Evolutionary conservation across 371 early-diverging fungal species (phyloP).

Genomic region (Massospora cicadina): DNA sequence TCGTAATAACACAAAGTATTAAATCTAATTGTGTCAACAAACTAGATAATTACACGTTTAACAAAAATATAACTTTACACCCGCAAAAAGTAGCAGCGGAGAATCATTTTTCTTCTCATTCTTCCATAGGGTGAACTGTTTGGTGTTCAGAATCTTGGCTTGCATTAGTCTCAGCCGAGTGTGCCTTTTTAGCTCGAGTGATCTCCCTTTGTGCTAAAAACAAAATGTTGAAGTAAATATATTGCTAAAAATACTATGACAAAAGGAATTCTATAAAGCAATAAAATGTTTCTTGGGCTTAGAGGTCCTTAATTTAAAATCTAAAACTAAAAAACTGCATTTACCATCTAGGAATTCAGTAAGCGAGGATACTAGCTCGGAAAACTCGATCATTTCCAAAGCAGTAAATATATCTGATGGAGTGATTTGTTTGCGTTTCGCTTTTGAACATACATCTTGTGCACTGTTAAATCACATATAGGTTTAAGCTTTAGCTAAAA

Average conservation of each 20-base stretch:
- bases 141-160: neutral
- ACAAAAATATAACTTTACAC: no score
- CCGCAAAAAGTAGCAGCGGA: no score
- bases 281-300: neutral
- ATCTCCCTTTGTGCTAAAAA: neutral
- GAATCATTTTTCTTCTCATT: no score
- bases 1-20: no score
- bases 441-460: neutral
- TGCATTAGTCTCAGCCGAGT: neutral
- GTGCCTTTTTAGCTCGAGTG: neutral
- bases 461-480: neutral
- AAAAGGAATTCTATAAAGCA: neutral
- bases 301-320: neutral
- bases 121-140: neutral
- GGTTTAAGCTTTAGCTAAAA: neutral
- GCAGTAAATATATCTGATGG: neutral
- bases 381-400: neutral
- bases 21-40: no score
- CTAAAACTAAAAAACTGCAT: neutral
- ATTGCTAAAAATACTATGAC: no score
- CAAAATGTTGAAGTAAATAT: no score
- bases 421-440: neutral
- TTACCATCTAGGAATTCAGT: neutral
- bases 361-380: neutral
- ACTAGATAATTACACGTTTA: no score